A percentile compares a stretch with the other conserved stretches of the same genome.
These are phyloP conservation scores for Lasiosphaeriaceae sp. DNA, from an alignment of 495 filamentous ascomycete species.

Conservation along the genomic window DNA sequence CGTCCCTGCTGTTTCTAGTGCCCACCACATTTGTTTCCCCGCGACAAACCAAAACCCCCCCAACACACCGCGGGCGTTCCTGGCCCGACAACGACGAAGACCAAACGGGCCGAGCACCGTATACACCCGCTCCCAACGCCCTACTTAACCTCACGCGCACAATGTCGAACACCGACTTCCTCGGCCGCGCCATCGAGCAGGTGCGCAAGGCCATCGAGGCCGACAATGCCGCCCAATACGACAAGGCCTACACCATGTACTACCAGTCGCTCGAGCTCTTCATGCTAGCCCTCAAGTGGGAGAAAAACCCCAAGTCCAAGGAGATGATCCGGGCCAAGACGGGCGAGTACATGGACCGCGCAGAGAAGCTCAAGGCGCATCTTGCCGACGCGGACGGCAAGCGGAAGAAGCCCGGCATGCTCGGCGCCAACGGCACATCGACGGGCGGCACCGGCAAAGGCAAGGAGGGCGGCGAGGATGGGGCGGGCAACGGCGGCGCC, in stretches of 20 bases:
- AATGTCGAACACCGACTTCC: slow-evolving; percentile 97
- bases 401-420: slow-evolving; percentile 65
- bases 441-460: slow-evolving; percentile 60
- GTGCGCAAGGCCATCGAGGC: slow-evolving; percentile 96
- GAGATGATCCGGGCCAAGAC: slow-evolving; percentile 94
- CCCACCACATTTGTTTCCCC: too few species aligned
- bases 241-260: slow-evolving; percentile 92
- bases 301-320: slow-evolving; percentile 94
- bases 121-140: too few species aligned
- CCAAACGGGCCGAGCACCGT: not conserved
- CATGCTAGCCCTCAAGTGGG: slow-evolving; percentile 96
- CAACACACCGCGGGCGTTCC: too few species aligned
- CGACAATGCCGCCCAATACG: slow-evolving; percentile 93
- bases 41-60: too few species aligned
- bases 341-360: slow-evolving; percentile 95
- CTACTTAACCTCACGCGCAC: slow-evolving; percentile 15
- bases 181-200: slow-evolving; percentile 88
- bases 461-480: slow-evolving; percentile 43
- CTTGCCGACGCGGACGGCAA: slow-evolving; percentile 74
- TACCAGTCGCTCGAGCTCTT: slow-evolving; percentile 91
- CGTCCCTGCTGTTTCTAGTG: too few species aligned
- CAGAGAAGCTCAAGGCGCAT: slow-evolving; percentile 93
- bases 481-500: slow-evolving; percentile 59
- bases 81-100: not conserved
- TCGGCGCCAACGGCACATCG: slow-evolving; percentile 82